Conservation (phyloP, 192 early-diverging fungal genomes). For the Thamnidium elegans region DNA sequence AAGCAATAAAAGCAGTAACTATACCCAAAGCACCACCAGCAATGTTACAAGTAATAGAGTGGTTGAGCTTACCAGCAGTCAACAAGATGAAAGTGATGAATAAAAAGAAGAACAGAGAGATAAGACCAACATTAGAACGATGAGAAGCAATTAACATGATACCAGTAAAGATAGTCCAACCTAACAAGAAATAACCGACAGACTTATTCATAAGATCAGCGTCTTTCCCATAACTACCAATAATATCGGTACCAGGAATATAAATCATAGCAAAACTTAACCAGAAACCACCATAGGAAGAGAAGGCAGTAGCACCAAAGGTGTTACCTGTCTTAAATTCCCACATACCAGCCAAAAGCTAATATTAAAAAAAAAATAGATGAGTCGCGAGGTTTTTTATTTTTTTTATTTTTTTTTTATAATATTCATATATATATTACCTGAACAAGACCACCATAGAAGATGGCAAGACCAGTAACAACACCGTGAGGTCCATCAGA, state of each 20-base stretch:
- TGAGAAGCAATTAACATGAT: conserved; percentile 66
- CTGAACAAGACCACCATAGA: conserved; percentile 76
- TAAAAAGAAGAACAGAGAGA: conserved; percentile 66
- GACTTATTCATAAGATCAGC: conserved; percentile 38
- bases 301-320: conserved; percentile 80
- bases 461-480: conserved; percentile 65
- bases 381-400: background rate
- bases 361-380: background rate
- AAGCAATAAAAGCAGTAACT: conserved; percentile 71
- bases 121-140: conserved; percentile 59
- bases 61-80: conserved; percentile 58
- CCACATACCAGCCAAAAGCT: conserved; percentile 71
- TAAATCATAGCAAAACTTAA: conserved; percentile 56
- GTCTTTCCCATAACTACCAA: conserved; percentile 34
- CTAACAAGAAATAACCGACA: conserved; percentile 63
- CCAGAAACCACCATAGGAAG: conserved; percentile 71
- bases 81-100: conserved; percentile 66
- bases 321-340: conserved; percentile 62
- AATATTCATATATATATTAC: conserved; percentile 1
- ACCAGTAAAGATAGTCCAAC: conserved; percentile 71
- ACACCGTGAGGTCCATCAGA: conserved; percentile 56
- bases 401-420: background rate
- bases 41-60: conserved; percentile 43
- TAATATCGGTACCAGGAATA: conserved; percentile 54
- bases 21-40: conserved; percentile 73